Evolutionary conservation across 2,329 filamentous ascomycete species (phyloP).

Genomic region (Monosporascus sp.): DNA sequence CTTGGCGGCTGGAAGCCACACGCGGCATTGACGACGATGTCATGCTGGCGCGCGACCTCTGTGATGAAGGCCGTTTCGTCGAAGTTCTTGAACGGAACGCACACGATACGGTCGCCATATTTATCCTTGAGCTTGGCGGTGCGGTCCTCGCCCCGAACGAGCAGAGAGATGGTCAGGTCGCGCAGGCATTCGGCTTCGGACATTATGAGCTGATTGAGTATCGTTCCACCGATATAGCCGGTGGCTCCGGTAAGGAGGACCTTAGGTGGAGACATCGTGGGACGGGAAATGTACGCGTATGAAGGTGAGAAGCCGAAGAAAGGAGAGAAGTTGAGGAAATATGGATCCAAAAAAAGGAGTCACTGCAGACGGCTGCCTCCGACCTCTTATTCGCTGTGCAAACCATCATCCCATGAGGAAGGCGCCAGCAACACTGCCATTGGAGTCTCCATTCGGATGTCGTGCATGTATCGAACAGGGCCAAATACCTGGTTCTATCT

Average conservation of each 20-base stretch:
- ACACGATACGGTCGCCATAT: slow-evolving; percentile 7
- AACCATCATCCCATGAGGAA: too few species aligned
- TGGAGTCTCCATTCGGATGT: too few species aligned
- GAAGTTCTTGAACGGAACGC: slow-evolving; percentile 3
- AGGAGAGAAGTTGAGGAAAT: background rate
- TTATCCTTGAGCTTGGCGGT: slow-evolving; percentile 1
- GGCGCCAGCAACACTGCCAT: too few species aligned
- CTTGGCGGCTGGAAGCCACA: slow-evolving; percentile 26
- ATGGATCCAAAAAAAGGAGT: too few species aligned
- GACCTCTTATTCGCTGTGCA: too few species aligned
- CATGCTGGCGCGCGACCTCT: slow-evolving; percentile 8
- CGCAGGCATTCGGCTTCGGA: background rate
- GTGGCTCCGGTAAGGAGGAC: slow-evolving; percentile 11
- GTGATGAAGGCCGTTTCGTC: slow-evolving; percentile 7
- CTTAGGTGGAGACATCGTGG: background rate
- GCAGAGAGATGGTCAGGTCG: background rate
- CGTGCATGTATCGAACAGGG: too few species aligned
- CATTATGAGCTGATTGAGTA: slow-evolving; percentile 10
- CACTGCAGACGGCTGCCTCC: too few species aligned
- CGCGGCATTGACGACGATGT: slow-evolving; percentile 30
- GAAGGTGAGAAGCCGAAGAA: background rate
- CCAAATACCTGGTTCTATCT: too few species aligned
- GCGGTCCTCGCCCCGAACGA: slow-evolving; percentile 6
- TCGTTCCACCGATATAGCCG: slow-evolving; percentile 14
- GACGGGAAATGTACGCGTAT: background rate